These are phyloP conservation scores for Sordariomycetes sp. DNA, from an alignment of 2,329 filamentous ascomycete species.

Conservation along the genomic window DNA sequence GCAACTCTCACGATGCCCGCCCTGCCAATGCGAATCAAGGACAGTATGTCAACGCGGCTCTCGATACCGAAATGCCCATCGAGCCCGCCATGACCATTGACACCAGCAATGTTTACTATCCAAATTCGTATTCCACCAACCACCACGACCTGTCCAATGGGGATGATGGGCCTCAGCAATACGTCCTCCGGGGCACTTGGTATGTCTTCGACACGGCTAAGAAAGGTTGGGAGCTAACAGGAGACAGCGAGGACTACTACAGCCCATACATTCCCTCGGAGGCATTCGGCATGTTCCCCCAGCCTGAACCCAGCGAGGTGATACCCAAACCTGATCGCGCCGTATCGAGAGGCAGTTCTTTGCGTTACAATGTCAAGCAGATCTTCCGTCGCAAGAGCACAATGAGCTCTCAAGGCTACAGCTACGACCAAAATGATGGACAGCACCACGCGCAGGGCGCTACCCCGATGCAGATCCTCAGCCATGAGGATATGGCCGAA, in stretches of 20 bases:
- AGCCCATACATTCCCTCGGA: conserved; percentile 29
- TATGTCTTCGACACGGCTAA: too few species aligned
- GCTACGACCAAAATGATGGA: background rate
- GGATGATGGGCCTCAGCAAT: conserved; percentile 16
- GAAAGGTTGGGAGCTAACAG: too few species aligned
- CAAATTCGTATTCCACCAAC: too few species aligned
- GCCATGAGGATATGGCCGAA: conserved; percentile 7
- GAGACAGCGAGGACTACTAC: conserved; percentile 32
- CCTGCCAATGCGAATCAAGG: background rate
- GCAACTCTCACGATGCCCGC: background rate
- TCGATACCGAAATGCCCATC: conserved; percentile 3
- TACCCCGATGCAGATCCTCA: too few species aligned
- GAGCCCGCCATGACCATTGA: too few species aligned
- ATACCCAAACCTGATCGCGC: background rate
- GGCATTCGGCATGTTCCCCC: conserved; percentile 25
- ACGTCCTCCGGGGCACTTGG: conserved; percentile 23
- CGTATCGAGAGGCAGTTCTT: conserved; percentile 20
- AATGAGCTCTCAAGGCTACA: conserved; percentile 10
- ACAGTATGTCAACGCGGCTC: conserved; percentile 4
- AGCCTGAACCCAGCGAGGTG: conserved; percentile 1
- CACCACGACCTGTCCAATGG: conserved; percentile 16
- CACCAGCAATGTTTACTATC: conserved; percentile 7
- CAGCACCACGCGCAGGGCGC: background rate
- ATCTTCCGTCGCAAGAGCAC: conserved; percentile 25
- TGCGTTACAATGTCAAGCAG: conserved; percentile 23